Evolutionary conservation across 2,329 filamentous ascomycete species (phyloP), one percentile per base, ranked within the genome.

Genomic region (Arachnomyces sp.): DNA sequence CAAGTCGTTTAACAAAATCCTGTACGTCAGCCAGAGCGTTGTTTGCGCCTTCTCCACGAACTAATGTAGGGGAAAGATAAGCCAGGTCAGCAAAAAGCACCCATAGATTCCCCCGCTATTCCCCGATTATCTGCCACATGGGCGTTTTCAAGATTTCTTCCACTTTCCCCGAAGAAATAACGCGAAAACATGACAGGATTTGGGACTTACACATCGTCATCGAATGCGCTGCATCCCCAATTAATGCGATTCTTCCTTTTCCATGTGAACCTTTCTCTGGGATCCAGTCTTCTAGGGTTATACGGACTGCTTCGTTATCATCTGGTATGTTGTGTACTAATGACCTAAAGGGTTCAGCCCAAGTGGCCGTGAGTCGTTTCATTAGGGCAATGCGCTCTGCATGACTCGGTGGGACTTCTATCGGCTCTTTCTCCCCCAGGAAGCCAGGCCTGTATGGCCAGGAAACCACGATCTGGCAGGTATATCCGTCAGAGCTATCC

Each of bases 191-290:
- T 32, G n/a, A 18, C 30, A 2, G 3, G 30, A 31, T 12, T 13
- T 5, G 9, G 21, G 5, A 60, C 72, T 55, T 65, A 78, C 73
- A 78, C 74, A 78, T 78, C 0, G 71, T 69, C 74, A 78, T 78
- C 0, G 71, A 65, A 52, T 79, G 75, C 3, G 75, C 62, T 0
- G 75, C 69, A 52, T 79, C 75, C 0, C 75, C 75, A 42, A 75
- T 62, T 1, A 78, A 47, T 0, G 71, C 63, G 0, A 65, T 67
- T 2, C 62, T 60, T 0, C 69, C 69, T 5, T 55, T 51, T 9
- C 49, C 52, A 35, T 53, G 57, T 1, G 61, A 57, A 33, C 61
- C 65, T 1, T 61, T 57, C n/a, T 44, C 50, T 1, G 69, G 71
- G 1, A 66, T 55, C 58, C 71, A 73, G 51, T 78, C 74, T 21